These are phyloP conservation scores for Trametes cubensis DNA, from an alignment of 768 basidiomycete species.

Conservation along the genomic window DNA sequence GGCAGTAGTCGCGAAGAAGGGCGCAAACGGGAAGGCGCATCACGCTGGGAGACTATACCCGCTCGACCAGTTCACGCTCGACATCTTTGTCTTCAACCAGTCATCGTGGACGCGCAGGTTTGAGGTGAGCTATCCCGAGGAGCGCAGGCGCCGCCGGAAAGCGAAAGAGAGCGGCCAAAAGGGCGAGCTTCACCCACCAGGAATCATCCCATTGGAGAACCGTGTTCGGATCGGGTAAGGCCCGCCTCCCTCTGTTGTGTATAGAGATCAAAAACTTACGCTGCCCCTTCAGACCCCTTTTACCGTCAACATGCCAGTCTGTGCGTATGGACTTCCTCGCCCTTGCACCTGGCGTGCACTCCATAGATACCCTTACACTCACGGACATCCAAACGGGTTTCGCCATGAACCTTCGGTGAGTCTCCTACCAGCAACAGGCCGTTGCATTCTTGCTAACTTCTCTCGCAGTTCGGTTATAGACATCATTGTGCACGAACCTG, in stretches of 20 bases:
- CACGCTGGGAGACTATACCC: constrained; percentile 60
- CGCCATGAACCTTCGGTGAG: constrained; percentile 73
- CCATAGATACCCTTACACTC: constrained; percentile 69
- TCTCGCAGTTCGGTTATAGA: constrained; percentile 68
- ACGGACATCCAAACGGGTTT: constrained; percentile 76
- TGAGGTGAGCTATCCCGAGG: constrained; percentile 71
- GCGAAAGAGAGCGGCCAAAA: constrained; percentile 34
- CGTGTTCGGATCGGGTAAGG: constrained; percentile 79
- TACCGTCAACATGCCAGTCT: constrained; percentile 82
- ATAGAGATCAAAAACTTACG: neutral
- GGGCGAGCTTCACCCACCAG: constrained; percentile 45
- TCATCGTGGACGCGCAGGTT: constrained; percentile 75
- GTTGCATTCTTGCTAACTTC: neutral
- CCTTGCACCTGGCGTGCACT: constrained; percentile 76
- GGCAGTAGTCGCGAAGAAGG: neutral
- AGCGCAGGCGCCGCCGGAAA: constrained; percentile 46
- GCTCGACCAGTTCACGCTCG: constrained; percentile 74
- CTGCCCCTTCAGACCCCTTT: constrained; percentile 58
- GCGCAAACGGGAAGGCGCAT: constrained; percentile 27
- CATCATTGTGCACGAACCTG: constrained; percentile 66
- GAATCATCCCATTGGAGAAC: constrained; percentile 76
- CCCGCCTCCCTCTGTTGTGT: constrained; percentile 1
- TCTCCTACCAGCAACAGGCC: constrained; percentile 6
- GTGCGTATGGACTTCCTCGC: constrained; percentile 87
- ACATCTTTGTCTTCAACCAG: constrained; percentile 88